Evolutionary conservation across 1,284 basidiomycete genomes (phyloP).

Genomic region (Fomes fomentarius): DNA sequence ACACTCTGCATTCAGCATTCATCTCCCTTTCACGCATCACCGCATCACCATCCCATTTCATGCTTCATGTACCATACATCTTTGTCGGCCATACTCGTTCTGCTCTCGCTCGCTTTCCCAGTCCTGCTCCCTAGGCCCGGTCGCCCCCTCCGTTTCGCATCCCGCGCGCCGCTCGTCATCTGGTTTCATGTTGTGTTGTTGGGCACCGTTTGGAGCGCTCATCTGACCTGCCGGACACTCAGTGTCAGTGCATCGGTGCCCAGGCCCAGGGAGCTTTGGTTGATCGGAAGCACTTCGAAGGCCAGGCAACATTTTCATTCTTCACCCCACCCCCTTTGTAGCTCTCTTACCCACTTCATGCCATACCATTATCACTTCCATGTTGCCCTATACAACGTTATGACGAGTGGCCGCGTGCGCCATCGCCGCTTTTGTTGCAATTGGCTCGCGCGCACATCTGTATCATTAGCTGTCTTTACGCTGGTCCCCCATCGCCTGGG

Average conservation of each 20-base stretch:
- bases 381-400: neutral
- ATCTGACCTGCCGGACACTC: slow-evolving; percentile 22
- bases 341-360: neutral
- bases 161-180: neutral
- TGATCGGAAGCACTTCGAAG: slow-evolving; percentile 13
- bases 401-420: neutral
- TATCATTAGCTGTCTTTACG: slow-evolving; percentile 19
- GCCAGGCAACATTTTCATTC: neutral
- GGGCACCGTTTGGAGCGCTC: neutral
- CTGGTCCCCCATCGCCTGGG: neutral
- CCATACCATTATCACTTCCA: neutral
- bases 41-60: neutral
- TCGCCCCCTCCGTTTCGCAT: neutral
- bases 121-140: neutral
- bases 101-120: slow-evolving; percentile 7
- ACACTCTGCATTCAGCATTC: neutral
- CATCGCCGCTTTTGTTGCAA: neutral
- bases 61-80: neutral
- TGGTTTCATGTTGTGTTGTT: neutral
- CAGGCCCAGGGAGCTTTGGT: slow-evolving; percentile 8
- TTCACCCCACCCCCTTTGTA: neutral
- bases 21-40: neutral
- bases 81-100: slow-evolving; percentile 3
- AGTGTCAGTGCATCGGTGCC: neutral
- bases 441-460: slow-evolving; percentile 1